phyloP scores from a whole-genome alignment of 78 protist species.

The Dictyostelium purpureum region DNA sequence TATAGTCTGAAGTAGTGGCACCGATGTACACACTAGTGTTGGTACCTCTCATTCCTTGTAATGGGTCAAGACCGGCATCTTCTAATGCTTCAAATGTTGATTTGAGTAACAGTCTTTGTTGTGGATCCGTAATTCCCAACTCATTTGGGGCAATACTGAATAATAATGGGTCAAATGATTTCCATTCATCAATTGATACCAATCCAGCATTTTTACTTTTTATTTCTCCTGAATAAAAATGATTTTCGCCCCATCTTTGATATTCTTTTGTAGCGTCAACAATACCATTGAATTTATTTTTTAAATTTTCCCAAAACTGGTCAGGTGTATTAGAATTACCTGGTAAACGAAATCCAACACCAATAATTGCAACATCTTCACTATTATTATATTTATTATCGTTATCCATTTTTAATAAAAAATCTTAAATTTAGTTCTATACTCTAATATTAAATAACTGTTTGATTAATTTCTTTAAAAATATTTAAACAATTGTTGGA shows the following conservation, averaged over 20 bases:
- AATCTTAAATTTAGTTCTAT: too few species aligned
- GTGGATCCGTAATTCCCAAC: conserved; percentile 83
- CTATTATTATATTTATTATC: too few species aligned
- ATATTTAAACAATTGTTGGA: too few species aligned
- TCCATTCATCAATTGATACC: background rate
- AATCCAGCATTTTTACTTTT: background rate
- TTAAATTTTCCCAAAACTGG: conserved; percentile 27
- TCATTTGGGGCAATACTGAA: conserved; percentile 77
- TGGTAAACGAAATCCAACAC: conserved; percentile 81
- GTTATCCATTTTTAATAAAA: too few species aligned
- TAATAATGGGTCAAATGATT: conserved; percentile 58
- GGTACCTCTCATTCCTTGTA: background rate
- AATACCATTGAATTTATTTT: background rate
- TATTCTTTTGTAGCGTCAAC: background rate
- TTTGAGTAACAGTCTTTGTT: conserved; percentile 79
- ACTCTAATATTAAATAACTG: too few species aligned
- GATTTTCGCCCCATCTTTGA: background rate
- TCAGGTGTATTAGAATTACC: conserved; percentile 15
- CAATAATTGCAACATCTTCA: conserved; percentile 69
- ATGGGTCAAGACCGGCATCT: too few species aligned
- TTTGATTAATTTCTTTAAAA: too few species aligned
- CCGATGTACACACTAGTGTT: conserved; percentile 60
- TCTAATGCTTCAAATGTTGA: too few species aligned
- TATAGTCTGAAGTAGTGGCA: background rate
- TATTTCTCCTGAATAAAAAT: background rate